Evolutionary conservation across 2,329 filamentous ascomycete genomes (phyloP), one percentile per base, ranked within the genome.

Genomic region (Beauveria bassiana): DNA sequence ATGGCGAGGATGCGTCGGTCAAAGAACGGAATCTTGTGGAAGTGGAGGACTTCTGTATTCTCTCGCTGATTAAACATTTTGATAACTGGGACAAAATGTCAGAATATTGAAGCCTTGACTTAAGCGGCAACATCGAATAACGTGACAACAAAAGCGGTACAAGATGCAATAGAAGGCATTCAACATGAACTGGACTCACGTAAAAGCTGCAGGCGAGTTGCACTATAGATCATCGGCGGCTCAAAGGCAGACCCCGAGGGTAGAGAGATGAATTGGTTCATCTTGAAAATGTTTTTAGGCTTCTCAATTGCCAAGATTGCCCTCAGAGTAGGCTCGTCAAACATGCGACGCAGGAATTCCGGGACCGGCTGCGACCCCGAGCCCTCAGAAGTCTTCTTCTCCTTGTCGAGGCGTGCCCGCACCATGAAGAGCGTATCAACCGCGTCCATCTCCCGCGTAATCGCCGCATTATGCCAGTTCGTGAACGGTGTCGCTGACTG

Each of bases 1-100:
- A 75, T 64, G 2, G 74, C 72, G 0, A 76, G 59, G 1, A 74
- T 42, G 1, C 73, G 66, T 20, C 72, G 65, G 22, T 76, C 74
- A 6, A 76, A 61, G 2, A 72, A 63, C 0, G 71, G 70, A 0
- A 65, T 68, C 24, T 67, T 69, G 6, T 72, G 63, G 2, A 76
- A 66, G 18, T 74, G 66, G 1, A 76, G 59, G 0, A 74, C 66
- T 10, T 60, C 65, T 2, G 69, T 66, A 0, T 57, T 51, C 1
- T 63, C 52, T 4, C 62, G 55, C 14, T 70, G 66, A 0, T 55
- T 28, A 6, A 63, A 47, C 4, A 75, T 64, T 1, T 66, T 47
- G 0, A 31, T 47, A 10, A 74, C 73, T 75, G 26, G 18, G 16
- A 20, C 16, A 24, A 8, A 28, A 31, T 46, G 46, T 24, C 42